Percentiles rank a stretch among this genome's conserved stretches.
These are phyloP conservation scores for Alternaria brassicicola DNA, from an alignment of 2,329 filamentous ascomycete species.

Conservation along the genomic window DNA sequence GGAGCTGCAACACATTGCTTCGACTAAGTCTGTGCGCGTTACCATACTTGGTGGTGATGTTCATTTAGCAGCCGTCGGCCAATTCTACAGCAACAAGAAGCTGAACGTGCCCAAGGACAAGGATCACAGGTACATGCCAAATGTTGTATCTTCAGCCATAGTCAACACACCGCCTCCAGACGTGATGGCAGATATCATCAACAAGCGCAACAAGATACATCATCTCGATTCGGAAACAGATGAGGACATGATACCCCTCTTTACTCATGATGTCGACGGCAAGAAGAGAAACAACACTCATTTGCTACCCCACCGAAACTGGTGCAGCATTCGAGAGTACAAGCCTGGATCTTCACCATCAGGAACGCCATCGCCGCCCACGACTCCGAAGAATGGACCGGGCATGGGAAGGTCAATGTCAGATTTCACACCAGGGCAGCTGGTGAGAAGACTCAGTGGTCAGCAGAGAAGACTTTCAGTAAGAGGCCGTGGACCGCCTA, in stretches of 20 bases:
- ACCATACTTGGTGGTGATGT: constrained; percentile 95
- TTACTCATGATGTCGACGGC: constrained; percentile 85
- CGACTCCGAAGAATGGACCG: constrained; percentile 32
- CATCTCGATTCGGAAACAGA: constrained; percentile 75
- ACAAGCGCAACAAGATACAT: constrained; percentile 83
- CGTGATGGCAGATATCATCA: constrained; percentile 86
- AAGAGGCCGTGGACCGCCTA: constrained; percentile 42
- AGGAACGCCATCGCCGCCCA: constrained; percentile 61
- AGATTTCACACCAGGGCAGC: constrained; percentile 48
- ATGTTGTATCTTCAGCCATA: constrained; percentile 91
- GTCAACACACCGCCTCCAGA: constrained; percentile 90
- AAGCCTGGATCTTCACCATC: constrained; percentile 75
- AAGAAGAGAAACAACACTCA: constrained; percentile 90
- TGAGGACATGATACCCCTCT: constrained; percentile 95
- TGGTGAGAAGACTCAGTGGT: constrained; percentile 51
- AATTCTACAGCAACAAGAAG: constrained; percentile 93
- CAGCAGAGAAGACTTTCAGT: constrained; percentile 33
- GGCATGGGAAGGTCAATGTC: constrained; percentile 39
- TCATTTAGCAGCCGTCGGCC: constrained; percentile 87
- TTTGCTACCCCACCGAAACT: constrained; percentile 87
- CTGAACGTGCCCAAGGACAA: constrained; percentile 75
- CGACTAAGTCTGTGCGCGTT: constrained; percentile 87
- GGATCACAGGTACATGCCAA: constrained; percentile 96
- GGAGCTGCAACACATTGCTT: constrained; percentile 90
- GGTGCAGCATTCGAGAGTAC: constrained; percentile 91